Evolutionary conservation across 345 rosid species (phyloP), one percentile per base, ranked within the genome.

Genomic region (Dimocarpus longan): DNA sequence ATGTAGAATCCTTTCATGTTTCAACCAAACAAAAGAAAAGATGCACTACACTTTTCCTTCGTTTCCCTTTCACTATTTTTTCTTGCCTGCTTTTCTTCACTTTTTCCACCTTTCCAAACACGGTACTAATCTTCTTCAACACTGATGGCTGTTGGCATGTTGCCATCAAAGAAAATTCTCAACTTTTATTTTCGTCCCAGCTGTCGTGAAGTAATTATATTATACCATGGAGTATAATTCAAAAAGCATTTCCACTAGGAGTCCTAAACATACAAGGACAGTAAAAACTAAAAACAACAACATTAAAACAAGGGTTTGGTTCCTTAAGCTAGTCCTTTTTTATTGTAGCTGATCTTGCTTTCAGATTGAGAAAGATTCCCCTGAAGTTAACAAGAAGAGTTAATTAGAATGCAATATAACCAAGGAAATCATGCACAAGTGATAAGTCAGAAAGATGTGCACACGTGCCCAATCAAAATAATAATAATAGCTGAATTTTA

Each of bases 351-450:
- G 94, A 86, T 80, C 95, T 87, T 62, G 98, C 95, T 87, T 92
- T 92, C 87, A 95, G 85, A 71, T 92, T 95, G 79, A 93, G 80
- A 84, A 93, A 93, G 82, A 95, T 93, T 68, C 80, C 88, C 98
- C 98, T 95, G 87, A 59, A 81, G 46, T 48, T 76, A 42, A 11
- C 43, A 69, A 57, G 21, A 70, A 78, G 63, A 75, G 12, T 21
- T 10, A n/a, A 21, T 21, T 10, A n/a, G 22, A 37, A 7, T 26
- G 39, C 16, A 65, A 77, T 71, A 74, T 8, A 21, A 44, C 3
- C 2, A 16, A 37, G 24, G 5, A 21, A 21, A 26, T 50, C 48
- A 19, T 67, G 21, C 48, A 50, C 28, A 7, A 19, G 32, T 19
- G 54, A 2, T 5, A 3, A 19, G 52, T 26, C 37, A n/a, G 1